Percentiles rank a stretch among this genome's conserved stretches.
Evolutionary conservation across 1,139 yeast genomes (phyloP).

Genomic region (Nadsonia starkeyi-henricii): DNA sequence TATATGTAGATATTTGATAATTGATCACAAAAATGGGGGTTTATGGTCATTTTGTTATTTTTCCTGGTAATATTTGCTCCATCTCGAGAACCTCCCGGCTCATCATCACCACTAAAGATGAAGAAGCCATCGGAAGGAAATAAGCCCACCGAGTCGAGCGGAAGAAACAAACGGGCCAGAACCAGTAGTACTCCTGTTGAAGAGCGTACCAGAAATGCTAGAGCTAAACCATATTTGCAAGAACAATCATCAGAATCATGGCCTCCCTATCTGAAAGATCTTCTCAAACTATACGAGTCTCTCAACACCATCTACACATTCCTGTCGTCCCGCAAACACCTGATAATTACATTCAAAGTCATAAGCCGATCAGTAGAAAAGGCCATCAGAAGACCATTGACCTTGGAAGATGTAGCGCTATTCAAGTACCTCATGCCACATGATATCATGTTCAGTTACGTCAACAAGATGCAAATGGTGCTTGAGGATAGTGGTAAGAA

Average conservation of each 20-base stretch:
- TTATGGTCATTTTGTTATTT: too few species aligned
- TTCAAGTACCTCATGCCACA: constrained; percentile 51
- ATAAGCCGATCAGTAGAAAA: background rate
- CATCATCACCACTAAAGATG: too few species aligned
- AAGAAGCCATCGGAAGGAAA: too few species aligned
- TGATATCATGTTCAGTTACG: constrained; percentile 57
- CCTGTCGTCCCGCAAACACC: background rate
- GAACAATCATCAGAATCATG: background rate
- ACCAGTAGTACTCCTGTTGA: background rate
- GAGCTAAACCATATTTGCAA: background rate
- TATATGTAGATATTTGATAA: too few species aligned
- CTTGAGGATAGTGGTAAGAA: background rate
- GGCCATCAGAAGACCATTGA: background rate
- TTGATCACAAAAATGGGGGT: too few species aligned
- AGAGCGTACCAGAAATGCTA: too few species aligned
- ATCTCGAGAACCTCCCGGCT: too few species aligned
- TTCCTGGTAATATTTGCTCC: too few species aligned
- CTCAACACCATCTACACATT: background rate
- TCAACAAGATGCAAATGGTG: constrained; percentile 26
- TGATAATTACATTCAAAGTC: background rate
- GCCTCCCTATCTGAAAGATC: background rate
- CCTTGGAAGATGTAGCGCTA: constrained; percentile 42
- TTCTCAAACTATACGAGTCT: background rate
- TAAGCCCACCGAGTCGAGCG: too few species aligned
- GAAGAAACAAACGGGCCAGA: background rate